Base-by-base conservation (phyloP, 306 rosid species). In the Fragaria ananassa region DNA sequence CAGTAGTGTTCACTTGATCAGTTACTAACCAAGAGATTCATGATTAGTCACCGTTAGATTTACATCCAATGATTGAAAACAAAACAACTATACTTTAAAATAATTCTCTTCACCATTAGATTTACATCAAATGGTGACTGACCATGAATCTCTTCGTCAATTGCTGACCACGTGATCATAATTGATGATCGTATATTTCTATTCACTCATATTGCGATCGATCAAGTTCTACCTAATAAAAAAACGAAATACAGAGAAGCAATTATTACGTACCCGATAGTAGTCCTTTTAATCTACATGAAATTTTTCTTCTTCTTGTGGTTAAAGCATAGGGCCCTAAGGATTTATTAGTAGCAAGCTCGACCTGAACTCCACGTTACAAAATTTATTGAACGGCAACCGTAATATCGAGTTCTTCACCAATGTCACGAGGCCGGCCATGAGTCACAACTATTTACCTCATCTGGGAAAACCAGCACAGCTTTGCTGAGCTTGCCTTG, bases 401-500 rank as follows among this genome's bases (percentile, higher is more conserved):
- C 41, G 8, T 18, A 51, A 37, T 71, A 37, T 71, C 39, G 18
- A 61, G 23, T 53, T 71, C 64, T 53, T 71, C 64, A 71, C 49
- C 47, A 71, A 14, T 45, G 10, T 51, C 15, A 70, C 34, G 61
- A 49, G 21, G 18, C 62, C 18, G 21, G 18, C 74, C 18, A 49
- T 5, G 60, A 49, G 45, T 23, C 56, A 45, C 8, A 27, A 4
- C 10, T 31, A 10, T 71, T 34, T n/a, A 25, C 75, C 75, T 53
- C 23, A 71, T 51, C 75, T 12, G 4, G 75, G n/a, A 71, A 51
- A 53, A n/a, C 62, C 44, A 29, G 37, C 67, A 56, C 25, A 57
- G 67, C 76, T 60, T 14, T 23, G 53, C 76, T 72, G 37, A 72
- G 76, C 39, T 41, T 39, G 76, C 76, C 49, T 42, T 2, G 46